Percentiles rank a stretch among this genome's conserved stretches.
phyloP scores from a whole-genome alignment of 345 rosid species.

The Mallotus nudiflorus region DNA sequence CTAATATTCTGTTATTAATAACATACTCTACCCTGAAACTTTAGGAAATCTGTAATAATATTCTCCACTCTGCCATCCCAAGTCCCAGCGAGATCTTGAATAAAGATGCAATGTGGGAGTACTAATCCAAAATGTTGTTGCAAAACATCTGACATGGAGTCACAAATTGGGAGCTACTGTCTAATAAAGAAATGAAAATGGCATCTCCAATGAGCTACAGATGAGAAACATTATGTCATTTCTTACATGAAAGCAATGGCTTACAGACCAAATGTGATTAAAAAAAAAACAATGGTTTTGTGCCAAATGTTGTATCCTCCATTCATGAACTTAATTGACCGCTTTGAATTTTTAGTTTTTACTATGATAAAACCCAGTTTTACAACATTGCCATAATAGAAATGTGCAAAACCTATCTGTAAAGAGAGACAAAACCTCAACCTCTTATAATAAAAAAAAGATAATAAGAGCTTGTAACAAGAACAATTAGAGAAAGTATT shows the following conservation, averaged over 20 bases:
- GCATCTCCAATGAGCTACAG: background rate
- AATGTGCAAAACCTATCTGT: background rate
- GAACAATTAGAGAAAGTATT: background rate
- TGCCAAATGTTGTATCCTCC: background rate
- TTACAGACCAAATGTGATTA: too few relatives aligned
- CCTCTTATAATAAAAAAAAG: constrained; percentile 2
- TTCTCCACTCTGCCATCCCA: too few relatives aligned
- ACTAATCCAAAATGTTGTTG: background rate
- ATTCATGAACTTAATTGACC: background rate
- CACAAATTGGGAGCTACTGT: background rate
- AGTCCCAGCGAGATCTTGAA: too few relatives aligned
- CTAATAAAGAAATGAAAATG: background rate
- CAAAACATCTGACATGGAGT: background rate
- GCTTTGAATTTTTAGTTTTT: background rate
- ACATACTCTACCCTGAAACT: too few relatives aligned
- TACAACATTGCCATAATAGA: background rate
- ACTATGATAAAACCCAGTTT: background rate
- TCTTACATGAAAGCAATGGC: background rate
- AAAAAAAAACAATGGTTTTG: background rate
- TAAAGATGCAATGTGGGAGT: too few relatives aligned
- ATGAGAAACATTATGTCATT: background rate
- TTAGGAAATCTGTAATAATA: too few relatives aligned
- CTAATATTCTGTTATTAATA: too few relatives aligned
- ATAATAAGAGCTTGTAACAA: background rate
- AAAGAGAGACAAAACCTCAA: background rate